phyloP scores from a whole-genome alignment of 176 grass and related monocot genomes.

The Calamus simplicifolius region DNA sequence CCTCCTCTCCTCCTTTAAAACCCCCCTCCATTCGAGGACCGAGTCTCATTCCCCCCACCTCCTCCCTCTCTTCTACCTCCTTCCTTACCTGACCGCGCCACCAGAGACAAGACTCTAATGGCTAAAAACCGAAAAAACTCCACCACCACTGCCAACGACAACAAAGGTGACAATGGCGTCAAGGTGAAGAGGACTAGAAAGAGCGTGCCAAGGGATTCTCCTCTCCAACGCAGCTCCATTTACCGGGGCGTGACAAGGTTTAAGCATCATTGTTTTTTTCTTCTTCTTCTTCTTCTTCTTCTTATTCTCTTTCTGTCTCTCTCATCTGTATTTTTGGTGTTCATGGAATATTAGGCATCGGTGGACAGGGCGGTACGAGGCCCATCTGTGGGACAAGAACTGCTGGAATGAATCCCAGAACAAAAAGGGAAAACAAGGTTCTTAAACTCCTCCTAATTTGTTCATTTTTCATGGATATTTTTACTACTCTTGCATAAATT shows the following conservation, averaged over 20 bases:
- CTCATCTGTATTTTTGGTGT: too few relatives aligned
- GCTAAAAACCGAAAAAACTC: too few relatives aligned
- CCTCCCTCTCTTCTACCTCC: too few relatives aligned
- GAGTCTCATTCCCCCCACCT: too few relatives aligned
- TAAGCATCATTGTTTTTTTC: background rate
- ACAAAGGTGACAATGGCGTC: slow-evolving; percentile 3
- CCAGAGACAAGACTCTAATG: too few relatives aligned
- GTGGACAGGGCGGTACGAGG: slow-evolving; percentile 91
- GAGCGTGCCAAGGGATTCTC: slow-evolving; percentile 57
- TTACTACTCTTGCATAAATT: background rate
- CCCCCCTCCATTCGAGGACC: too few relatives aligned
- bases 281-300: background rate
- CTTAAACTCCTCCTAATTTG: background rate
- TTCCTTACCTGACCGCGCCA: too few relatives aligned
- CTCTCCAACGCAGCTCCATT: slow-evolving; percentile 74
- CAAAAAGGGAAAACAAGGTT: slow-evolving; percentile 98
- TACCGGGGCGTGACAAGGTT: slow-evolving; percentile 84
- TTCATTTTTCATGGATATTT: background rate
- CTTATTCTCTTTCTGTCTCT: too few relatives aligned
- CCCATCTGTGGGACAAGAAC: slow-evolving; percentile 94
- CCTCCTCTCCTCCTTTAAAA: too few relatives aligned
- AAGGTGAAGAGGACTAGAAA: slow-evolving; percentile 76
- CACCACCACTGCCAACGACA: slow-evolving; percentile 1
- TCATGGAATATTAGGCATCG: slow-evolving; percentile 43
- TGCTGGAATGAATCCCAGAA: slow-evolving; percentile 92